Conservation (phyloP, 805 yeast species). For the Cyberlindnera americana region DNA sequence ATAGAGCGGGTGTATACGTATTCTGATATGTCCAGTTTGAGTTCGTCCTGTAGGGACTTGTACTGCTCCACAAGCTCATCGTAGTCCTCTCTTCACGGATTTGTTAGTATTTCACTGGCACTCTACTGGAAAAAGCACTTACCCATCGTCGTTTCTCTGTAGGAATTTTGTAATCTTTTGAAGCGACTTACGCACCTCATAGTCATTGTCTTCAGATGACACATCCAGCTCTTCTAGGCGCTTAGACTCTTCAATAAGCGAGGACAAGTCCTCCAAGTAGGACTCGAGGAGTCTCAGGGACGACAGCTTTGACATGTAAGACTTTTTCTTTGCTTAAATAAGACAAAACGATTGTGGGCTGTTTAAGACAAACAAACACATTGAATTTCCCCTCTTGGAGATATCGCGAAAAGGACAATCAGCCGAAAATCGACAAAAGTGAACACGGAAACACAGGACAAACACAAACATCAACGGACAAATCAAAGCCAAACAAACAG, state of each 20-base stretch:
- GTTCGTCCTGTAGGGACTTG: constrained; percentile 7
- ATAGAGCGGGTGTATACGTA: constrained; percentile 18
- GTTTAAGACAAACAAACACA: too few species aligned
- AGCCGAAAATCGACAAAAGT: too few species aligned
- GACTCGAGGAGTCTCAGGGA: constrained; percentile 27
- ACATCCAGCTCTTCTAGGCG: constrained; percentile 18
- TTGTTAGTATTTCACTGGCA: neutral
- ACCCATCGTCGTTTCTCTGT: constrained; percentile 28
- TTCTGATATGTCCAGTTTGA: constrained; percentile 19
- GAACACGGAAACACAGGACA: too few species aligned
- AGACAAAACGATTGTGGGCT: too few species aligned
- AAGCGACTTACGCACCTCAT: constrained; percentile 23
- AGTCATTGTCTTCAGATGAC: constrained; percentile 20
- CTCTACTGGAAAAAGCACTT: neutral
- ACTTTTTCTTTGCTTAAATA: too few species aligned
- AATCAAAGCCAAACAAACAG: too few species aligned
- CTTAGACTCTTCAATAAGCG: constrained; percentile 22
- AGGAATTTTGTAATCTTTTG: constrained; percentile 24
- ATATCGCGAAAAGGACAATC: too few species aligned
- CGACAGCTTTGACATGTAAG: constrained; percentile 20
- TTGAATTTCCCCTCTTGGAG: too few species aligned
- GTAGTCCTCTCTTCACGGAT: constrained; percentile 18
- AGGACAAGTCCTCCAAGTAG: constrained; percentile 26
- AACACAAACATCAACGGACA: too few species aligned
- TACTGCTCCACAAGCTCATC: constrained; percentile 27